Conservation (phyloP, 1,284 basidiomycete genomes). For the Apiotrichum brassicae region DNA sequence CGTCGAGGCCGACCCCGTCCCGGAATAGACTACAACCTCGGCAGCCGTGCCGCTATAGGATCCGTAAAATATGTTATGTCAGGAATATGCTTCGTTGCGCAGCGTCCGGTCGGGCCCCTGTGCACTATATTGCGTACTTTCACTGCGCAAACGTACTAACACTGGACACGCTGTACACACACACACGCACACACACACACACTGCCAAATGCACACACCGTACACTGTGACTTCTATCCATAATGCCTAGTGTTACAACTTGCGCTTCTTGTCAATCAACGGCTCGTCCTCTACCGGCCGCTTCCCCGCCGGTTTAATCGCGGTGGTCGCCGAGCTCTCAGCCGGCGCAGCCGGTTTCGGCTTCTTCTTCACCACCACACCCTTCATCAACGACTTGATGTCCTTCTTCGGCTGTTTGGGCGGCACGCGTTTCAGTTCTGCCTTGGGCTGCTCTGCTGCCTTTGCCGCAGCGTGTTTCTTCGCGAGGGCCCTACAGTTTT, state of each 20-base stretch:
- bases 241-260: constrained; percentile 1
- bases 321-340: not conserved
- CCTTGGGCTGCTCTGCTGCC: constrained; percentile 4
- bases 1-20: constrained; percentile 35
- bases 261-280: constrained; percentile 18
- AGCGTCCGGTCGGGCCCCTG: no score
- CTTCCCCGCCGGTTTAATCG: not conserved
- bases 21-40: constrained; percentile 14
- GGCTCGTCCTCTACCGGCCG: not conserved
- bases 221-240: not conserved
- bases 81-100: no score
- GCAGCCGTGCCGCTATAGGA: no score
- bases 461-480: constrained; percentile 21
- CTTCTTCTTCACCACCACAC: constrained; percentile 47
- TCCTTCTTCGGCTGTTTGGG: constrained; percentile 38
- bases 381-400: constrained; percentile 44
- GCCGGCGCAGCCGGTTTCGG: constrained; percentile 3
- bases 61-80: no score
- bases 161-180: no score
- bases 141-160: no score
- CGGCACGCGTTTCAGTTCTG: constrained; percentile 18
- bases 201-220: not conserved
- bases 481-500: constrained; percentile 23
- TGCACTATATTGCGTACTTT: no score
- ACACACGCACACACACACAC: no score